A percentile compares a stretch with the other conserved stretches of the same genome.
Evolutionary conservation across 352 stramenopile genomes (phyloP).

Genomic region (Globisporangium uncinulatum): DNA sequence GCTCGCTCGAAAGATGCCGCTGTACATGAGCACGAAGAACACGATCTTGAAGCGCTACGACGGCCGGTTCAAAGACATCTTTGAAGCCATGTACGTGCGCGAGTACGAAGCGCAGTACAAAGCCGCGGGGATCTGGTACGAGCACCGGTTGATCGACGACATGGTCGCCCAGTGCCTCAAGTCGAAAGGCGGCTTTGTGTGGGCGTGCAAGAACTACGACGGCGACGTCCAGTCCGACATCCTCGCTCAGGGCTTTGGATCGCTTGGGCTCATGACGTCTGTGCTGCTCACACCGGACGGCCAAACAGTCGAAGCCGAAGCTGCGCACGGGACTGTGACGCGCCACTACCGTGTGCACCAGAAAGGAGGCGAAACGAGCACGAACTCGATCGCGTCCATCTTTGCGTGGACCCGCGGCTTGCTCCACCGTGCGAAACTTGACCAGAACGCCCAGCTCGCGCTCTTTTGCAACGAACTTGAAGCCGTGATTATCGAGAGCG

Average conservation of each 20-base stretch:
- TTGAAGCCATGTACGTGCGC: conserved; percentile 79
- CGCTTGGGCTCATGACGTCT: conserved; percentile 85
- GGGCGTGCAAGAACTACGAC: conserved; percentile 91
- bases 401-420: conserved; percentile 87
- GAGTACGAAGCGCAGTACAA: conserved; percentile 77
- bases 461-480: conserved; percentile 76
- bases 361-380: conserved; percentile 84
- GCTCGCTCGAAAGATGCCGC: conserved; percentile 52
- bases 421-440: conserved; percentile 79
- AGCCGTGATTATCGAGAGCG: conserved; percentile 63
- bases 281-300: conserved; percentile 81
- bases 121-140: conserved; percentile 72
- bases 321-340: conserved; percentile 86
- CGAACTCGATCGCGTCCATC: conserved; percentile 87
- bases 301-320: conserved; percentile 85
- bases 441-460: conserved; percentile 71
- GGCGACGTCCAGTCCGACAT: conserved; percentile 90
- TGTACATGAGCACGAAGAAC: conserved; percentile 91
- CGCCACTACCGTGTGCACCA: conserved; percentile 86
- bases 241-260: conserved; percentile 84
- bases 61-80: conserved; percentile 87
- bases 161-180: conserved; percentile 90
- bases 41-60: conserved; percentile 89
- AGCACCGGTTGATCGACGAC: conserved; percentile 86
- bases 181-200: conserved; percentile 86